These are phyloP conservation scores for Pleurostoma richardsiae DNA, from an alignment of 2,329 filamentous ascomycete genomes.

Conservation along the genomic window DNA sequence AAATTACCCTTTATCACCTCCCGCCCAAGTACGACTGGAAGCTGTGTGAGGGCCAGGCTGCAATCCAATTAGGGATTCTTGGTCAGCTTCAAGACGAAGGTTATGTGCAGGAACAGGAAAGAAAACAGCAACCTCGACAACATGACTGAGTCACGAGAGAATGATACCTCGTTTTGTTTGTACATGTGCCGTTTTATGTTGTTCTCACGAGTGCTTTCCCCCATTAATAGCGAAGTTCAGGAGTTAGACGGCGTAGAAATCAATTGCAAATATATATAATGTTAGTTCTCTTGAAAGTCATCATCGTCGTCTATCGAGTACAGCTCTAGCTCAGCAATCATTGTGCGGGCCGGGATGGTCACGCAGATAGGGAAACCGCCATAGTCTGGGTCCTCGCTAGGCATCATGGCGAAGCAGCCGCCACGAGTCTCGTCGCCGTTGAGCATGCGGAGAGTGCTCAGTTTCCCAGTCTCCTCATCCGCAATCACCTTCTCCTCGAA, in stretches of 20 bases:
- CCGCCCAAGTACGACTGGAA: slow-evolving; percentile 8
- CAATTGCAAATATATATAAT: too few species aligned
- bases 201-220: too few species aligned
- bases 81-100: too few species aligned
- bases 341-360: slow-evolving; percentile 46
- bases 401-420: slow-evolving; percentile 48
- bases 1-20: slow-evolving; percentile 10
- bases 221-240: too few species aligned
- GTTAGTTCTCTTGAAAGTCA: too few species aligned
- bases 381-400: slow-evolving; percentile 49
- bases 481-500: slow-evolving; percentile 21
- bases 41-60: slow-evolving; percentile 1
- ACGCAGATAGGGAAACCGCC: slow-evolving; percentile 50
- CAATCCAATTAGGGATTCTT: too few species aligned
- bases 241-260: too few species aligned
- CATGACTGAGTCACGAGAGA: too few species aligned
- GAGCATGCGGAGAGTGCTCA: slow-evolving; percentile 24
- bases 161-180: too few species aligned
- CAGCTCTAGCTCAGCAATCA: slow-evolving; percentile 34
- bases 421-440: slow-evolving; percentile 36
- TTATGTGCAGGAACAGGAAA: too few species aligned
- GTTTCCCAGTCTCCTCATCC: slow-evolving; percentile 17
- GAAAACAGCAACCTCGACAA: too few species aligned
- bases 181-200: too few species aligned
- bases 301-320: slow-evolving; percentile 19